Base-by-base conservation (phyloP, 106 monocot species). In the Dioscorea alata region DNA sequence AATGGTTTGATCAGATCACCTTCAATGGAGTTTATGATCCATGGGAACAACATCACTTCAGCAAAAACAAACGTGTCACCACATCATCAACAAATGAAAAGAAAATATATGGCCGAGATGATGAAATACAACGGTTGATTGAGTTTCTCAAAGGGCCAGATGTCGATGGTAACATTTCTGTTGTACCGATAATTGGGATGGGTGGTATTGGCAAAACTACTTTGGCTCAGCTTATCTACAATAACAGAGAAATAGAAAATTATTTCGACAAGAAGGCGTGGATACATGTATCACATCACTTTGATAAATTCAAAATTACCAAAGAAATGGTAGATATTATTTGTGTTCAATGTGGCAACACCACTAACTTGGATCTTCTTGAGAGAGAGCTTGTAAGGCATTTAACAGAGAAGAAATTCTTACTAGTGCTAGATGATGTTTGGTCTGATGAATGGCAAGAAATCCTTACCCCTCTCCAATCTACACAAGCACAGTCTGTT, bases 381-480 rank as follows among this genome's bases (percentile, higher is more conserved):
- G 73, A 74, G 23, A 16, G 12, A 7, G 23, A 16, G 57, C 73
- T 84, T 13, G 1, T n/a, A 34, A 21, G 68, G 8, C 20, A 31
- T 31, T 31, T 84, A 49, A 28, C n/a, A 4, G 23, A 18, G 4
- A 76, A 31, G 52, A 80, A 21, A n/a, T 76, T 80, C 67, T 18
- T 83, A 1, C 70, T 83, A 14, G 78, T 83, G 33, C 52, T 83
- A 25, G 83, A 83, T 61, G 76, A 84, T 61, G 76, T 84, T 4
- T 80, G 84, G 84, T 50, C 72, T 48, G 69, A 73, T 23, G 51
- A 51, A 8, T 84, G 84, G 84, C 48, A 73, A 4, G 60, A 17
- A 13, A 23, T 80, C 0, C 62, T 13, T 21, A 63, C 58, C 12
- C 21, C 69, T 1, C 20, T 84, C 17, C 19, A 49, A 28, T 50